phyloP scores from a whole-genome alignment of 768 basidiomycete genomes.

The Imleria badia region DNA sequence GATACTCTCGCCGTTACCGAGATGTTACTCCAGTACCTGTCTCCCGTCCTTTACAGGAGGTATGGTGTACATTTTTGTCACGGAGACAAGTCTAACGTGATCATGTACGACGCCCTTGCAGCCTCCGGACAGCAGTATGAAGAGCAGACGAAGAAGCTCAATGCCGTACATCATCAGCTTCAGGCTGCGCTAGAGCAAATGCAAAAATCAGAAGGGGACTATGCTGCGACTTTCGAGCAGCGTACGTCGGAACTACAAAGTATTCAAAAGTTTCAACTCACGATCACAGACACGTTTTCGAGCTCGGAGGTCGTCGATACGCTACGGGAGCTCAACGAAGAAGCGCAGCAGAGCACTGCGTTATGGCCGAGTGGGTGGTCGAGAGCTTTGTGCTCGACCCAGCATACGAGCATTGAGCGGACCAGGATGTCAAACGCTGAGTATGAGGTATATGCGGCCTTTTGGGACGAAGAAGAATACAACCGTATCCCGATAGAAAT shows the following conservation, averaged over 20 bases:
- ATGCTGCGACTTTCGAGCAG: constrained; percentile 28
- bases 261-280: constrained; percentile 43
- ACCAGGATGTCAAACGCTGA: constrained; percentile 14
- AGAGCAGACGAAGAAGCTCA: constrained; percentile 13
- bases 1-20: neutral
- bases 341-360: constrained; percentile 45
- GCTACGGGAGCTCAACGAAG: constrained; percentile 43
- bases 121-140: constrained; percentile 7
- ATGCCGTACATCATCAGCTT: neutral
- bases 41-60: constrained; percentile 8
- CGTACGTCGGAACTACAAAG: constrained; percentile 44
- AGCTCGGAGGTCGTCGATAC: constrained; percentile 44
- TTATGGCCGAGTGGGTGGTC: constrained; percentile 44
- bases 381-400: constrained; percentile 33
- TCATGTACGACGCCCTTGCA: neutral
- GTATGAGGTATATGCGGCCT: constrained; percentile 17
- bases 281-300: constrained; percentile 40
- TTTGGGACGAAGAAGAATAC: constrained; percentile 19
- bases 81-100: neutral
- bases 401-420: constrained; percentile 3
- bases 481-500: constrained; percentile 34
- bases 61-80: neutral
- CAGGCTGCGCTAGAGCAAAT: constrained; percentile 3
- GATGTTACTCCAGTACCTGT: neutral
- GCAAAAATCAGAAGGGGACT: constrained; percentile 1